Evolutionary conservation across 345 rosid species (phyloP), one percentile per base, ranked within the genome.

Genomic region (Camelina laxa): DNA sequence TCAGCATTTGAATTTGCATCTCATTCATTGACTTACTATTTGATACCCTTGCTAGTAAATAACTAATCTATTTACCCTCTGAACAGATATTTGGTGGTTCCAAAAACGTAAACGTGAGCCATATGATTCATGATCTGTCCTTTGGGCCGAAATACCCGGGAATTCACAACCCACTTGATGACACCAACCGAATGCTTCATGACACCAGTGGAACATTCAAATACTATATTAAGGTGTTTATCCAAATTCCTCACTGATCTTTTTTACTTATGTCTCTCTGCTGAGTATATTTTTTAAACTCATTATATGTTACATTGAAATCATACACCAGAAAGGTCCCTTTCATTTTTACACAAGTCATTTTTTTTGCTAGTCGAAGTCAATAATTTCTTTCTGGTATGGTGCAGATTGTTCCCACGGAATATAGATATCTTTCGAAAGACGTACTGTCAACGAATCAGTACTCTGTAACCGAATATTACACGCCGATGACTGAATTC

Each of bases 131-230:
- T 68, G 94, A 91, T 80, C 74, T 96, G 75, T 87, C 99, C 60
- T 96, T 96, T 79, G 98, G 99, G 61, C 98, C 97, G 5, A 84
- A 92, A 67, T 96, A 91, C 80, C 99, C 96, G 2, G 98, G 99
- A 70, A 67, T 91, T 76, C 98, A 91, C 86, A 96, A 96, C 74
- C 99, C 98, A 35, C 91, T 96, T 62, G 98, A 96, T 78, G 98
- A 77, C 60, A 96, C 96, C 2, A 72, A 9, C 20, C 83, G 98
- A 67, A 80, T 85, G 69, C 84, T 92, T 75, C 97, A 78, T 59
- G 85, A 82, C 12, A 65, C 91, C 50, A 96, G 95, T 76, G 98
- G 99, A 82, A 87, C 89, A 66, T 96, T 96, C 87, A 92, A 96
- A 74, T 92, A 96, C 78, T 96, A 87, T 81, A 91, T 96, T 51